Base-by-base conservation (phyloP, 177 flowering plant species). In the Tripterygium wilfordii region DNA sequence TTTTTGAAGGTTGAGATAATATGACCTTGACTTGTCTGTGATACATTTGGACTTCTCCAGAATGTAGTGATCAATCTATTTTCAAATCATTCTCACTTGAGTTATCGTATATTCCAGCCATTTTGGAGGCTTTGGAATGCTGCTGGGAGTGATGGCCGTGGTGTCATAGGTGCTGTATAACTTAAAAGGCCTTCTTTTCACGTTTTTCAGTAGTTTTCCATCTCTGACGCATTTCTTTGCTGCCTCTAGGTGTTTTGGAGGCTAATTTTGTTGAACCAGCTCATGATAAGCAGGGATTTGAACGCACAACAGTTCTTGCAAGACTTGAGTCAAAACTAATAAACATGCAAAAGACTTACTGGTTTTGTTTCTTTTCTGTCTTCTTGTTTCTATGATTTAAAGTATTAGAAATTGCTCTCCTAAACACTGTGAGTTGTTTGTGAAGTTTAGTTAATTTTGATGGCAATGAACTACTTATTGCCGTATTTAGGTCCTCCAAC, bases 111-210 rank as follows among this genome's bases (percentile, higher is more conserved):
- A 9, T 67, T 25, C 37, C 75, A 91, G 98, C 96, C 98, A 43
- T 88, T 91, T 58, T 88, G 98, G 98, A 88, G 98, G 76, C 68
- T 88, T 18, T 90, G 98, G 98, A 78, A 83, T 77, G 72, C 96
- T 48, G 69, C 89, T 22, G 91, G 92, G 58, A 88, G 96, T 78
- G 84, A 75, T 69, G 92, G 98, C 14, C 96, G 96, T 58, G 95
- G 98, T 37, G 89, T 85, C 16, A 80, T 88, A 69, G 98, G 97
- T 89, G 28, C 39, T 33, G 7, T 12, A 42, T n/a, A 29, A 1
- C 14, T 23, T 40, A 1, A 2, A 16, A 8, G 13, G 5, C 20
- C 21, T 21, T 7, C 19, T 37, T 7, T 19, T 14, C 3, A 17
- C 7, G n/a, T n/a, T n/a, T n/a, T n/a, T n/a, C n/a, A n/a, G n/a